Evolutionary conservation across 495 filamentous ascomycete species (phyloP), one percentile per base, ranked within the genome.

Genomic region (Talaromyces ruber): DNA sequence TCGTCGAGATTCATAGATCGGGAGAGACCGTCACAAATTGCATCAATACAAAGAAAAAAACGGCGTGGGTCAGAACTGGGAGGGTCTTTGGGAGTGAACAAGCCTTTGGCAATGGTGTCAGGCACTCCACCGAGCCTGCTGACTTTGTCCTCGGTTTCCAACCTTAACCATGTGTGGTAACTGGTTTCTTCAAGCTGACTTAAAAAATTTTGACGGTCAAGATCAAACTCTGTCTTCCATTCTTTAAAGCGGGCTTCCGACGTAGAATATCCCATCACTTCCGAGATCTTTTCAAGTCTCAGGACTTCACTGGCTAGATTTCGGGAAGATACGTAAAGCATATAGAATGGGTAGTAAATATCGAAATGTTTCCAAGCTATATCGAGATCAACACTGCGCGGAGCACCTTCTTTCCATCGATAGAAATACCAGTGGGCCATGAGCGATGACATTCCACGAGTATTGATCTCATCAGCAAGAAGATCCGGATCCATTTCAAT

Each of bases 361-460:
- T 75, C 71, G 9, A 75, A 65, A 45, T 74, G 71, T 14, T 65
- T 69, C 70, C 67, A 72, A 59, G 65, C 59, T 22, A 64, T 67
- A 64, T 67, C 30, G 11, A 66, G 24, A 29, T 65, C 21, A 14
- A 63, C 29, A 29, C 61, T 65, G 37, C 60, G 57, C 22, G 64
- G 28, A 47, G 39, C 25, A 16, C 28, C 32, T 18, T 21, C 22
- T 18, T 47, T 32, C 59, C 59, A 60, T 51, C 59, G 59, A 9
- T 37, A 25, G 8, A 60, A 26, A 30, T 60, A 60, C 59, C 59
- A 60, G 39, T 60, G 26, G 26, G 6, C 14, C 26, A 60, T 18
- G 9, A 34, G 16, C 26, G 26, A 57, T 34, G 29, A 16, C 9
- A 34, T n/a, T 4, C 54, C 29, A 25, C 12, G 54, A 21, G 29